Conservation (phyloP, 1,284 basidiomycete species). For the Boletellus sp. region DNA sequence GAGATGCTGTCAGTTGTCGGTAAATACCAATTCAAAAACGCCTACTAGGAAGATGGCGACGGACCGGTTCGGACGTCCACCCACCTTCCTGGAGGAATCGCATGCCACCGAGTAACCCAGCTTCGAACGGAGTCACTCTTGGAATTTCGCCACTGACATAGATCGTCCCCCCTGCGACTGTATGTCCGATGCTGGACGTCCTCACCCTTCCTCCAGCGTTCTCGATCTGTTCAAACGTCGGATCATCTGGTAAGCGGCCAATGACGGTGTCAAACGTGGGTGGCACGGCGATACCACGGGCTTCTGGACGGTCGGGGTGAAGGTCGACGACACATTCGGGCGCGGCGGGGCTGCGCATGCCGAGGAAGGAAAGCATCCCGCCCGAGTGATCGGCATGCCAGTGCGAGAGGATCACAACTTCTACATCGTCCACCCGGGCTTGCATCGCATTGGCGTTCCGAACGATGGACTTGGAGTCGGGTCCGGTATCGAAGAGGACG, state of each 20-base stretch:
- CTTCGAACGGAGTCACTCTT: constrained; percentile 63
- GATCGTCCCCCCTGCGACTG: constrained; percentile 54
- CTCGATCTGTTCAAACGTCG: constrained; percentile 64
- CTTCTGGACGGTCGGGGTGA: constrained; percentile 70
- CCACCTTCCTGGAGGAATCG: constrained; percentile 53
- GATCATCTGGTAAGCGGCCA: constrained; percentile 61
- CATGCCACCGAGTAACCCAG: constrained; percentile 62
- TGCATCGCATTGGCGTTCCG: constrained; percentile 66
- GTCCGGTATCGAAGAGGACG: constrained; percentile 78
- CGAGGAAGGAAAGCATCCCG: constrained; percentile 60
- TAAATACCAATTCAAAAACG: background rate
- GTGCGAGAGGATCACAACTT: constrained; percentile 69
- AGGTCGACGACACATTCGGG: constrained; percentile 56
- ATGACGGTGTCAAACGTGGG: constrained; percentile 55
- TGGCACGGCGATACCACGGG: constrained; percentile 68
- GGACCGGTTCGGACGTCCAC: constrained; percentile 65
- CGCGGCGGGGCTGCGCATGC: constrained; percentile 37
- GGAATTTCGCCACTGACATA: constrained; percentile 82
- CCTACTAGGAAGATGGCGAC: constrained; percentile 10
- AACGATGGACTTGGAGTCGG: constrained; percentile 67
- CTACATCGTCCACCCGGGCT: constrained; percentile 50
- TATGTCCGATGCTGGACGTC: constrained; percentile 54
- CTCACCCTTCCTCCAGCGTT: constrained; percentile 54
- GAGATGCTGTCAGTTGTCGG: constrained; percentile 48
- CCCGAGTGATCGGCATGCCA: constrained; percentile 86